phyloP scores from a whole-genome alignment of 2,329 filamentous ascomycete species.

The Neospermospora avenae region DNA sequence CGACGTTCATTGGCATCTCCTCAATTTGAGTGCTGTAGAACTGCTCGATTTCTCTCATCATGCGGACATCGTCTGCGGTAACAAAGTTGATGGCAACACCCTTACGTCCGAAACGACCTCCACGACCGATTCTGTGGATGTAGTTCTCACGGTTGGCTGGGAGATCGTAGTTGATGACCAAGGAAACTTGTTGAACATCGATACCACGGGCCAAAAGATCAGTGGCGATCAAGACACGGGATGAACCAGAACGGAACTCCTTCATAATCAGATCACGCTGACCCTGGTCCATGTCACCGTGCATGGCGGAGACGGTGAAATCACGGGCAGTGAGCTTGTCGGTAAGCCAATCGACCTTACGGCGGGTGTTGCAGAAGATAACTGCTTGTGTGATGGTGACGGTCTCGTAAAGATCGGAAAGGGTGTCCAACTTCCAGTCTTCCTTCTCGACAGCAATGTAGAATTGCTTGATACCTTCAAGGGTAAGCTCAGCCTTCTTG shows the following conservation, averaged over 20 bases:
- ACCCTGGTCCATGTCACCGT: constrained; percentile 97
- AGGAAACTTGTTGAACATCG: constrained; percentile 98
- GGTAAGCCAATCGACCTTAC: constrained; percentile 99
- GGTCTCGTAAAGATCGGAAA: constrained; percentile 98
- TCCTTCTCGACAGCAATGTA: constrained; percentile 99
- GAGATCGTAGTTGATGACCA: constrained; percentile 99
- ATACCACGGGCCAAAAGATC: constrained; percentile 98
- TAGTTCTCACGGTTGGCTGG: constrained; percentile 99
- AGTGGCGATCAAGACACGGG: constrained; percentile 96
- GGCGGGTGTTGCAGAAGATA: constrained; percentile 99
- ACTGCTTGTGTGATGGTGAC: constrained; percentile 99
- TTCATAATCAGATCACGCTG: constrained; percentile 99
- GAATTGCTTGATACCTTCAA: constrained; percentile 99
- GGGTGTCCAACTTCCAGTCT: constrained; percentile 99
- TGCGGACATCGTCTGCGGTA: constrained; percentile 96
- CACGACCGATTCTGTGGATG: constrained; percentile 99
- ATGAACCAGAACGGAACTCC: constrained; percentile 99
- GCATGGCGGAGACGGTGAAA: constrained; percentile 99
- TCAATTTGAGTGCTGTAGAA: constrained; percentile 99
- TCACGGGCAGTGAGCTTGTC: constrained; percentile 98
- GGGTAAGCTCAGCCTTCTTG: constrained; percentile 99
- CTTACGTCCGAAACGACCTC: constrained; percentile 99
- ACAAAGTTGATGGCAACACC: constrained; percentile 99
- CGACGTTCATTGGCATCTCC: constrained; percentile 98
- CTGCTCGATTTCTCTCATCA: constrained; percentile 99